phyloP scores from a whole-genome alignment of 2,329 filamentous ascomycete genomes.

The Neofusicoccum umdonicola region DNA sequence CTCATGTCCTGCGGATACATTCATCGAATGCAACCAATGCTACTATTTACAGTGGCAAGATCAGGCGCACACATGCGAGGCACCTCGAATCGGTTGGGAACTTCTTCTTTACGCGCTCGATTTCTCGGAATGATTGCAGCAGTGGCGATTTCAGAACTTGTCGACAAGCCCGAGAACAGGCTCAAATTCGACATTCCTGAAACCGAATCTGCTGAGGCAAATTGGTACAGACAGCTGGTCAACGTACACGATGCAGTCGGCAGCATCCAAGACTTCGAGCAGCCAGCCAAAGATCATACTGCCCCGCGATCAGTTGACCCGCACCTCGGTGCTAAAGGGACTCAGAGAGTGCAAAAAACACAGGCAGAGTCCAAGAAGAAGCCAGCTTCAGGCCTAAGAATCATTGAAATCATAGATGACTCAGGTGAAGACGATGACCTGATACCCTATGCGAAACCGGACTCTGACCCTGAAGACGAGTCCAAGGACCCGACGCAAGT shows the following conservation, averaged over 20 bases:
- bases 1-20: slow-evolving; percentile 77
- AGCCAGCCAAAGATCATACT: neutral
- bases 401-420: slow-evolving; percentile 55
- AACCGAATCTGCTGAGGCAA: slow-evolving; percentile 67
- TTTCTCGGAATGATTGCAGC: slow-evolving; percentile 88
- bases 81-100: slow-evolving; percentile 80
- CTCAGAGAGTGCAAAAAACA: neutral
- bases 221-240: slow-evolving; percentile 70
- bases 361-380: neutral
- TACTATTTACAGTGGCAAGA: slow-evolving; percentile 66
- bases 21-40: slow-evolving; percentile 62
- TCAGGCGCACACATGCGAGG: slow-evolving; percentile 72
- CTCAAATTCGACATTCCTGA: slow-evolving; percentile 86
- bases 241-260: slow-evolving; percentile 63
- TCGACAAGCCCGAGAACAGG: slow-evolving; percentile 64
- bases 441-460: slow-evolving; percentile 76
- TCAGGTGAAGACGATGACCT: slow-evolving; percentile 61
- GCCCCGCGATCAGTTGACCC: slow-evolving; percentile 11
- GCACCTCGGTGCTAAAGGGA: neutral
- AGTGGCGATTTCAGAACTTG: slow-evolving; percentile 65
- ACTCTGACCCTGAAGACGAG: slow-evolving; percentile 84
- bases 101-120: slow-evolving; percentile 70
- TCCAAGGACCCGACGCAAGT: slow-evolving; percentile 90
- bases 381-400: slow-evolving; percentile 39
- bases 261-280: neutral